These are phyloP conservation scores for Microdochium bolleyi DNA, from an alignment of 2,329 filamentous ascomycete genomes.

Conservation along the genomic window DNA sequence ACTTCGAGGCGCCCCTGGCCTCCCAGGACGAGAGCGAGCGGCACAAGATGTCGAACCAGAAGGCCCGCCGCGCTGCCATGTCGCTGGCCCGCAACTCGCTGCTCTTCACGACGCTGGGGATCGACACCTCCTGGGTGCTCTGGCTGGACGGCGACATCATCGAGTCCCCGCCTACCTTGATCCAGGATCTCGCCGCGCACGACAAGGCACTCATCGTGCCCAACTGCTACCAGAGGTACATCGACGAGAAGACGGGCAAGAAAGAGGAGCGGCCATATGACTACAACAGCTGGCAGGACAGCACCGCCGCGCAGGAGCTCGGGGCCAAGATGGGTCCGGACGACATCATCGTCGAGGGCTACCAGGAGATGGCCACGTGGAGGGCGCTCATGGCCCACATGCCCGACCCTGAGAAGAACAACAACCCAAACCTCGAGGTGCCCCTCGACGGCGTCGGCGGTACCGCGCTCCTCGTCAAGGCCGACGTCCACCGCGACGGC, in stretches of 20 bases:
- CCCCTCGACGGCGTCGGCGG: constrained; percentile 89
- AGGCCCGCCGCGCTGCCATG: constrained; percentile 80
- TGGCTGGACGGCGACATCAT: constrained; percentile 93
- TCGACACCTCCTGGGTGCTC: constrained; percentile 87
- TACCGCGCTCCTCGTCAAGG: constrained; percentile 87
- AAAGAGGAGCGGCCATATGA: constrained; percentile 81
- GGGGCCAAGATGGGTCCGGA: constrained; percentile 77
- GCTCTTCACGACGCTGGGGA: constrained; percentile 89
- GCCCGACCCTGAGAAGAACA: constrained; percentile 38
- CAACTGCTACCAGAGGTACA: constrained; percentile 89
- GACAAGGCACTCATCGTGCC: constrained; percentile 89
- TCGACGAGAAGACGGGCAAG: constrained; percentile 59
- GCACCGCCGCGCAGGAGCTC: constrained; percentile 66
- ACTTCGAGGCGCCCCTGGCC: constrained; percentile 74
- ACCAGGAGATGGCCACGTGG: constrained; percentile 88
- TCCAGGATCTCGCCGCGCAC: constrained; percentile 83
- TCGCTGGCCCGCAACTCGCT: constrained; percentile 88
- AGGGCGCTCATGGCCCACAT: constrained; percentile 86
- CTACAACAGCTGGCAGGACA: constrained; percentile 97
- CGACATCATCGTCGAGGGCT: constrained; percentile 89
- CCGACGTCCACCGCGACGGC: constrained; percentile 91
- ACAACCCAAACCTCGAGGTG: constrained; percentile 55
- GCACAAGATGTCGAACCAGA: constrained; percentile 88
- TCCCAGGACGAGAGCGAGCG: constrained; percentile 84
- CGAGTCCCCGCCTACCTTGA: constrained; percentile 75